Conservation (phyloP, 176 grass and related monocot genomes). For the Musa itinerans region DNA sequence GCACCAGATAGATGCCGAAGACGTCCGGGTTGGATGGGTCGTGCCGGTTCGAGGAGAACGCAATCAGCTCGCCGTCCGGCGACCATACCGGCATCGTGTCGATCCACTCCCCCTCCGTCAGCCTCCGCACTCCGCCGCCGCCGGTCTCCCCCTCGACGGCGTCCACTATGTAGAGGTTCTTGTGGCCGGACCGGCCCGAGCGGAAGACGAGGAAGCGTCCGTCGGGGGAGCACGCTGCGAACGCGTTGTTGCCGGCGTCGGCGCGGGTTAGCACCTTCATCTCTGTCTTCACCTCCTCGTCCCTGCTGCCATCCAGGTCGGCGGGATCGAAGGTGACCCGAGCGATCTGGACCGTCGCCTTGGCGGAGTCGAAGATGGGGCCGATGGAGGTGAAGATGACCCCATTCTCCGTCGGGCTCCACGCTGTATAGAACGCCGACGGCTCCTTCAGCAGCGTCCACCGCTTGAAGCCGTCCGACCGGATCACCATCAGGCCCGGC, state of each 20-base stretch:
- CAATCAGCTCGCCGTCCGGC: constrained; percentile 65
- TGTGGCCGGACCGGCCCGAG: constrained; percentile 73
- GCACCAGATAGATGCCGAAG: constrained; percentile 76
- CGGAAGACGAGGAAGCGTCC: constrained; percentile 76
- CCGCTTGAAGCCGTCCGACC: constrained; percentile 51
- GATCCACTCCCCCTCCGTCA: constrained; percentile 75
- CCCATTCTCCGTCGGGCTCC: constrained; percentile 54
- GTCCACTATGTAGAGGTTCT: constrained; percentile 82
- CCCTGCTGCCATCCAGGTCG: constrained; percentile 26
- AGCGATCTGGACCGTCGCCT: constrained; percentile 65
- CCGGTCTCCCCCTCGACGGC: constrained; percentile 34
- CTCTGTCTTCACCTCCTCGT: constrained; percentile 14
- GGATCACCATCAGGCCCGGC: constrained; percentile 41
- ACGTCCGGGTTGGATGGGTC: constrained; percentile 36
- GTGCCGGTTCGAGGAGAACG: constrained; percentile 92
- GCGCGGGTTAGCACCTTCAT: constrained; percentile 42
- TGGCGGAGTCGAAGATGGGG: constrained; percentile 71
- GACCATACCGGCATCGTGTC: constrained; percentile 98
- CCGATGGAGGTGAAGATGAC: constrained; percentile 70
- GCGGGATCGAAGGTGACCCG: constrained; percentile 50
- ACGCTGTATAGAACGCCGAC: constrained; percentile 54
- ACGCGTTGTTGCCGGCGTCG: constrained; percentile 74
- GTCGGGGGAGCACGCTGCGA: constrained; percentile 67
- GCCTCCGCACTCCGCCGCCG: constrained; percentile 17
- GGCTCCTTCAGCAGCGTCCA: constrained; percentile 46